Evolutionary conservation across 176 grass and related monocot species (phyloP).

Genomic region (Lolium rigidum): DNA sequence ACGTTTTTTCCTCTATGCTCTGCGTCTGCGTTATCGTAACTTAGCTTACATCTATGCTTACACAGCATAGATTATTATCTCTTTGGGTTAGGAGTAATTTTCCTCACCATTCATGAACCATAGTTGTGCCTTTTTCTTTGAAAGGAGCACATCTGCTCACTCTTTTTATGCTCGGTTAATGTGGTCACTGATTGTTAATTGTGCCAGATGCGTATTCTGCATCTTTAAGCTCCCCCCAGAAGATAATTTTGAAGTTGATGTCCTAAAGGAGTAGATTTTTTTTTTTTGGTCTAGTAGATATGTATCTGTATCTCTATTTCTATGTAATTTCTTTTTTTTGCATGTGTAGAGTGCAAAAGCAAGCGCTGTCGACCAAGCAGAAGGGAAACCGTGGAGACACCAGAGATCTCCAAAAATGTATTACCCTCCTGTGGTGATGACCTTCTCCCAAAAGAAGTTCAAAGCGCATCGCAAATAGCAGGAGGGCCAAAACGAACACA

Average conservation of each 20-base stretch:
- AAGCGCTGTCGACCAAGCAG: constrained; percentile 44
- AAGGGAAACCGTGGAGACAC: constrained; percentile 36
- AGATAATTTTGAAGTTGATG: neutral
- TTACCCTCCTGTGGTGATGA: constrained; percentile 44
- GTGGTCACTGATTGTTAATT: neutral
- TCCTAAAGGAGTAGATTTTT: neutral
- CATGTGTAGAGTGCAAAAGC: constrained; percentile 46
- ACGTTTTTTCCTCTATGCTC: neutral
- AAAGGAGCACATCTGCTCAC: neutral
- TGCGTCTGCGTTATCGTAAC: neutral
- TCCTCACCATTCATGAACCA: constrained; percentile 14
- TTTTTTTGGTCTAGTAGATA: neutral
- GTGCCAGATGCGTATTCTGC: neutral
- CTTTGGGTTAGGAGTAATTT: neutral
- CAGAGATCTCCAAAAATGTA: constrained; percentile 27
- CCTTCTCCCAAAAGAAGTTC: constrained; percentile 35
- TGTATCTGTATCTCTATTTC: neutral
- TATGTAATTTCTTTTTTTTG: constrained; percentile 22
- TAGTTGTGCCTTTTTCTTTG: neutral
- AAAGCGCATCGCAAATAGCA: constrained; percentile 40
- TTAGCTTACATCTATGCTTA: neutral
- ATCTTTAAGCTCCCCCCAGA: neutral
- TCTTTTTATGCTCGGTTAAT: neutral
- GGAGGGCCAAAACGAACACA: constrained; percentile 40
- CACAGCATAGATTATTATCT: neutral